Base-by-base conservation (phyloP, 768 basidiomycete genomes). In the Mycena metata region DNA sequence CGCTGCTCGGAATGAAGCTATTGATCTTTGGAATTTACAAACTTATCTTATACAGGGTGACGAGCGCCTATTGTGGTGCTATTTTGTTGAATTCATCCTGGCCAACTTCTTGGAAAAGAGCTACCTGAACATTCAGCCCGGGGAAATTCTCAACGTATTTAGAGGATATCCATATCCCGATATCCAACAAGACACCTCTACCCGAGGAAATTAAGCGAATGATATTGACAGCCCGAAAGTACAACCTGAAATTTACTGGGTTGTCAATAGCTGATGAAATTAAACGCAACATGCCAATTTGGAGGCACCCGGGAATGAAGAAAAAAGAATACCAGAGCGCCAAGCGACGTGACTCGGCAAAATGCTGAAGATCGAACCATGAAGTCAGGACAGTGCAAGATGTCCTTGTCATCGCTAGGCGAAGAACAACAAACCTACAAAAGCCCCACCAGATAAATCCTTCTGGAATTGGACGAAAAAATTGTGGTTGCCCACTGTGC, bases 371-470 rank as follows among this genome's bases (percentile, higher is more conserved):
- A 21, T 21, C 15, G 13, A 57, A 57, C 15, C 55, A 57, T 33
- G 15, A 41, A 26, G 55, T 43, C 21, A 13, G 23, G 39, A 41
- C 21, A 19, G 55, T 57, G 11, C 35, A 23, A n/a, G 55, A 57
- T 41, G 17, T 19, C 17, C 19, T 57, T 11, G 5, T 12, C 16
- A 43, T 57, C n/a, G 55, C 55, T n/a, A 23, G 21, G 9, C 35
- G 39, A 17, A 39, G n/a, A 17, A 57, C 55, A 21, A 41, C 24
- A 5, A 35, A 39, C 12, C 10, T 35, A n/a, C 39, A 35, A 23
- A 57, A 57, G n/a, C 55, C 55, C 6, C 55, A 57, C n/a, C 35
- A 39, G n/a, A 17, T 39, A 35, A 57, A 57, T n/a, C 55, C 55
- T 16, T 57, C 55, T 19, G 55, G 55, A n/a, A 57, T 57, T 24